Evolutionary conservation across 192 early-diverging fungal genomes (phyloP).

Genomic region (Coemansia sp.): DNA sequence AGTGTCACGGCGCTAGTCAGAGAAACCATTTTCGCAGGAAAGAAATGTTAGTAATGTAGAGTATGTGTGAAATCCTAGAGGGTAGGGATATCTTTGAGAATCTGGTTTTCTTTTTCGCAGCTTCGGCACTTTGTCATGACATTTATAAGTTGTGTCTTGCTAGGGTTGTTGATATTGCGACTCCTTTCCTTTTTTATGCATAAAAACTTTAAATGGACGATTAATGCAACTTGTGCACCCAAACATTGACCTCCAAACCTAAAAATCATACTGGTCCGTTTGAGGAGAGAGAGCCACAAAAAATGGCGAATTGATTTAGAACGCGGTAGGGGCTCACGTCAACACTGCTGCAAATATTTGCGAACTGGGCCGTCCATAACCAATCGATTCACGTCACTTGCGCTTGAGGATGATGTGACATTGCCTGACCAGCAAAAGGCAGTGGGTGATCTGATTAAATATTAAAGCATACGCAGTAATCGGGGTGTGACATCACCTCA

Average conservation of each 20-base stretch:
- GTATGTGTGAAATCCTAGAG: no score
- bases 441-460: no score
- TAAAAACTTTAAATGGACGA: background rate
- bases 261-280: background rate
- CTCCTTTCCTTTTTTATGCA: background rate
- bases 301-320: background rate
- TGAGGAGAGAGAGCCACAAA: background rate
- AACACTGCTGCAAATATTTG: background rate
- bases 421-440: background rate
- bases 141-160: background rate
- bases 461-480: background rate
- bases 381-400: background rate
- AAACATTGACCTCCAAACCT: constrained; percentile 1
- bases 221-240: constrained; percentile 10
- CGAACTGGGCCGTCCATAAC: background rate
- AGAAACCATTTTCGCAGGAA: constrained; percentile 26
- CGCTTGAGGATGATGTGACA: background rate
- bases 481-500: background rate
- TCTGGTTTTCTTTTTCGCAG: background rate
- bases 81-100: no score
- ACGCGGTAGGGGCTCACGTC: background rate
- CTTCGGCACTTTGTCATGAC: background rate
- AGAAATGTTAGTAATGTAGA: no score
- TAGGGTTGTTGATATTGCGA: background rate
- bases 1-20: constrained; percentile 33